Evolutionary conservation across 1,284 basidiomycete genomes (phyloP).

Genomic region (Ceratobasidium sp.): DNA sequence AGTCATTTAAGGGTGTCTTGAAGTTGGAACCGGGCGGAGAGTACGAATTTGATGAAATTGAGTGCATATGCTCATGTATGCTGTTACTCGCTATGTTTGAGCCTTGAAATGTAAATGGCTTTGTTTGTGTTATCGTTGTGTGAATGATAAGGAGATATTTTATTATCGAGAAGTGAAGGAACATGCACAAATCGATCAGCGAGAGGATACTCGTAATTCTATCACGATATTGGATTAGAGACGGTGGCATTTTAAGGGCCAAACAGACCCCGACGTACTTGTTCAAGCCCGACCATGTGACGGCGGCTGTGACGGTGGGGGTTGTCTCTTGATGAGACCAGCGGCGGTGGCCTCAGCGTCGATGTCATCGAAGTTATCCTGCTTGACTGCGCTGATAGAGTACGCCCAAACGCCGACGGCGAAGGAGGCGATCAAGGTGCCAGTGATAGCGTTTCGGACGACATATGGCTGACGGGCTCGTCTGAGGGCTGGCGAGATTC

Average conservation of each 20-base stretch:
- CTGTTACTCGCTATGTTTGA: neutral
- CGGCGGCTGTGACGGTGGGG: slow-evolving; percentile 11
- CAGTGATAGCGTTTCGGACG: slow-evolving; percentile 83
- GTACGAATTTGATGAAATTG: slow-evolving; percentile 3
- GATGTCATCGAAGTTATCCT: slow-evolving; percentile 90
- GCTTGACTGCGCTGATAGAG: slow-evolving; percentile 92
- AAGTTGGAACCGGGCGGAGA: neutral
- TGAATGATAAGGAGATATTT: too few species aligned
- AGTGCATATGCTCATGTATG: neutral
- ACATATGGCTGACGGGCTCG: slow-evolving; percentile 89
- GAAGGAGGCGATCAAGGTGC: slow-evolving; percentile 78
- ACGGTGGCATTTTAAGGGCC: neutral
- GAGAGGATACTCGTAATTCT: neutral
- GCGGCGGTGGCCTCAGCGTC: slow-evolving; percentile 76
- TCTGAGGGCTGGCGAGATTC: slow-evolving; percentile 86
- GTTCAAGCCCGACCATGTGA: slow-evolving; percentile 4
- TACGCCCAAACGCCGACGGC: slow-evolving; percentile 90
- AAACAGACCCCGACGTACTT: slow-evolving; percentile 29
- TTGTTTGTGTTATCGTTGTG: too few species aligned
- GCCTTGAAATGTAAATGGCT: too few species aligned
- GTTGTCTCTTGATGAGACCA: slow-evolving; percentile 41
- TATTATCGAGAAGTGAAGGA: too few species aligned
- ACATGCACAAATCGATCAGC: too few species aligned
- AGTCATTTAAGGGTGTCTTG: slow-evolving; percentile 6
- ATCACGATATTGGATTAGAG: neutral